phyloP scores from a whole-genome alignment of 2,329 filamentous ascomycete species.

The Botryotinia narcissicola region DNA sequence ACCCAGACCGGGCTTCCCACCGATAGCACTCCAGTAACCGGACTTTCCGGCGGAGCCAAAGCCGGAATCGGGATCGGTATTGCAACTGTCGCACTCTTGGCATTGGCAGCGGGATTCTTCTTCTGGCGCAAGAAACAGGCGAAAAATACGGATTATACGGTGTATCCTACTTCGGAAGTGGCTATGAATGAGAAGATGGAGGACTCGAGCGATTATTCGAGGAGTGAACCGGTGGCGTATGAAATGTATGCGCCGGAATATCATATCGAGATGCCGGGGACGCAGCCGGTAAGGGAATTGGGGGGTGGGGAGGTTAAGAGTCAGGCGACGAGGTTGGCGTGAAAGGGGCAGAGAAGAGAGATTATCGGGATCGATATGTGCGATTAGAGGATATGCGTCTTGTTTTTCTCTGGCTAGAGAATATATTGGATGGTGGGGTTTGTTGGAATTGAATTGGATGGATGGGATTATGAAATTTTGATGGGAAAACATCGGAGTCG shows the following conservation, averaged over 20 bases:
- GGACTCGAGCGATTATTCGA: background rate
- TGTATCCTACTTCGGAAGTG: background rate
- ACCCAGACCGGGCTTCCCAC: background rate
- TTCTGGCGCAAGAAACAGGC: conserved; percentile 9
- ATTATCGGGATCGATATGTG: background rate
- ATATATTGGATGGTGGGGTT: no score
- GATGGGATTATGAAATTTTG: background rate
- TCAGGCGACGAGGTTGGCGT: background rate
- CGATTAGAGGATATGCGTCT: background rate
- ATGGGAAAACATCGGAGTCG: background rate
- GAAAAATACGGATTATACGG: background rate
- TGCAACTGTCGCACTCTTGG: background rate
- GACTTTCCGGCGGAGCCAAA: conserved; percentile 5
- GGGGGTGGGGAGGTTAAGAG: background rate
- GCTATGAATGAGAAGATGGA: background rate
- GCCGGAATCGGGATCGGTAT: conserved; percentile 5
- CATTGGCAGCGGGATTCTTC: background rate
- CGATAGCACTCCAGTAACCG: background rate
- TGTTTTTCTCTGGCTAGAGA: background rate
- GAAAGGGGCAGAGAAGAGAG: background rate
- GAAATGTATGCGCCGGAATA: conserved; percentile 14
- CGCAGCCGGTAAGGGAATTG: background rate
- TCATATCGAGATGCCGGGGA: background rate
- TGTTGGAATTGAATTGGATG: no score
- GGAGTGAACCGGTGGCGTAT: background rate